phyloP scores from a whole-genome alignment of 148 eudicot genomes.

The Rhododendron molle region DNA sequence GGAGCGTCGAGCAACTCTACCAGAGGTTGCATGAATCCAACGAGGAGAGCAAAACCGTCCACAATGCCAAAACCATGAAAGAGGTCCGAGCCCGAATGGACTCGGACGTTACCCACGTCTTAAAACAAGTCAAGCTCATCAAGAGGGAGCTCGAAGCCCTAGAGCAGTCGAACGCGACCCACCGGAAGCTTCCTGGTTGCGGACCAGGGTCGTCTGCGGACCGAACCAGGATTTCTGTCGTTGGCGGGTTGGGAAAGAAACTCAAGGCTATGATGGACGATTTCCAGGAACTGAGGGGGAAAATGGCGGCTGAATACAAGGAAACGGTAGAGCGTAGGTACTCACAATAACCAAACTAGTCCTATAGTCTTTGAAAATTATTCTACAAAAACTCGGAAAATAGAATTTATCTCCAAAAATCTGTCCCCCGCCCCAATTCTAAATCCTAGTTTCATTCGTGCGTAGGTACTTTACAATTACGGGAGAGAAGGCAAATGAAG shows the following conservation, averaged over 20 bases:
- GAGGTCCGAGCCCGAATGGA: constrained; percentile 19
- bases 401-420: neutral
- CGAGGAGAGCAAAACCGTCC: constrained; percentile 18
- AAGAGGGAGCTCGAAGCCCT: constrained; percentile 17
- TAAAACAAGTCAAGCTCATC: constrained; percentile 19
- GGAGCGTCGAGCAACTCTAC: constrained; percentile 4
- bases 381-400: neutral
- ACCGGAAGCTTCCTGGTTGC: constrained; percentile 17
- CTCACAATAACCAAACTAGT: neutral
- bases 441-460: neutral
- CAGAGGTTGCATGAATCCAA: constrained; percentile 11
- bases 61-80: constrained; percentile 23
- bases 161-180: constrained; percentile 9
- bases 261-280: constrained; percentile 25
- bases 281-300: constrained; percentile 16
- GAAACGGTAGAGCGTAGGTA: constrained; percentile 17
- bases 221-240: constrained; percentile 22
- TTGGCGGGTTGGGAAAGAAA: constrained; percentile 20
- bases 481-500: constrained; percentile 23
- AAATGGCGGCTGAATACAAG: constrained; percentile 22
- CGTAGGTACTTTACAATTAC: constrained; percentile 20
- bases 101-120: constrained; percentile 11
- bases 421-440: neutral
- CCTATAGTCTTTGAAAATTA: neutral
- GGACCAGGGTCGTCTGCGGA: constrained; percentile 24